These are phyloP conservation scores for Linum trigynum DNA, from an alignment of 345 rosid genomes.

Conservation along the genomic window DNA sequence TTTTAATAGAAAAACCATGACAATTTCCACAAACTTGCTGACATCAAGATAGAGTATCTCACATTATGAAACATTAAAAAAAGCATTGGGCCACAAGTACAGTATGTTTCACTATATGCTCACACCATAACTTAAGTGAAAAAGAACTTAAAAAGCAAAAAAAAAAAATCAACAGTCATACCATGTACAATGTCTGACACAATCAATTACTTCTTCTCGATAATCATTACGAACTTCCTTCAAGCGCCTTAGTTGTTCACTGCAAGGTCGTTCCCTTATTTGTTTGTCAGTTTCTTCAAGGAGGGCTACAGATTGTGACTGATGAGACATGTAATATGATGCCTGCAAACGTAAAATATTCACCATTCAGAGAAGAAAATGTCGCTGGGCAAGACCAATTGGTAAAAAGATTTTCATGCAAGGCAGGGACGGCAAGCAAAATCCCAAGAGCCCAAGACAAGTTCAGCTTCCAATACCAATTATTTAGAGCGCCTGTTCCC, in stretches of 20 bases:
- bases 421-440: background rate
- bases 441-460: background rate
- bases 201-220: conserved; percentile 73
- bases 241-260: conserved; percentile 67
- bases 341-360: conserved; percentile 41
- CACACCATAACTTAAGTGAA: conserved; percentile 8
- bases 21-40: background rate
- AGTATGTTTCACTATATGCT: background rate
- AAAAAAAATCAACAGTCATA: conserved; percentile 25
- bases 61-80: background rate
- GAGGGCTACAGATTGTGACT: conserved; percentile 75
- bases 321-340: conserved; percentile 75
- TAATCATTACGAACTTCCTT: conserved; percentile 86
- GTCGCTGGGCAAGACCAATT: background rate
- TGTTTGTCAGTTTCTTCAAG: conserved; percentile 92
- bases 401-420: background rate
- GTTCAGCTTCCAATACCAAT: background rate
- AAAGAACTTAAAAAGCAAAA: conserved; percentile 2
- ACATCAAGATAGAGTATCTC: background rate
- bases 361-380: background rate
- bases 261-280: conserved; percentile 58
- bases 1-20: background rate
- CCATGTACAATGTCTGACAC: conserved; percentile 88
- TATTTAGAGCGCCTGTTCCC: background rate
- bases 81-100: background rate